Evolutionary conservation across 495 filamentous ascomycete genomes (phyloP).

Genomic region (Daldinia concentrica): DNA sequence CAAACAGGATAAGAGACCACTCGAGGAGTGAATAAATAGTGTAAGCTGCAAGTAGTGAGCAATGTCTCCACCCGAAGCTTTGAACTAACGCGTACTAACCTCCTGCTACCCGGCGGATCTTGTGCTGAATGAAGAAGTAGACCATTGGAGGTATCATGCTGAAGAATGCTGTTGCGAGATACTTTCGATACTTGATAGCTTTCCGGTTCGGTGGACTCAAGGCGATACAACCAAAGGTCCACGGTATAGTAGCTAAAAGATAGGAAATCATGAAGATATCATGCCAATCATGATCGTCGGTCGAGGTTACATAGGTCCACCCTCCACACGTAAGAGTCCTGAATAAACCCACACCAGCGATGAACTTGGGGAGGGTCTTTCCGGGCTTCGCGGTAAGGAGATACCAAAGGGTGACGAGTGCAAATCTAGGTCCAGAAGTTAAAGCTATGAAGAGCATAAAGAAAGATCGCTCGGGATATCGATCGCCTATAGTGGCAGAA

Average conservation of each 20-base stretch:
- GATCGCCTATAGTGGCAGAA: conserved; percentile 97
- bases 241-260: conserved; percentile 90
- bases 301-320: conserved; percentile 99
- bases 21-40: conserved; percentile 99
- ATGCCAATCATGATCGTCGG: conserved; percentile 98
- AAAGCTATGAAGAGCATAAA: conserved; percentile 98
- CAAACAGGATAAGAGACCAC: conserved; percentile 93
- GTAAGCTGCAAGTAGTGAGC: conserved; percentile 71
- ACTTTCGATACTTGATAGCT: conserved; percentile 90
- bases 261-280: conserved; percentile 99
- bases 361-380: conserved; percentile 78
- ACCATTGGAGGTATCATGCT: conserved; percentile 88
- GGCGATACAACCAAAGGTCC: conserved; percentile 90
- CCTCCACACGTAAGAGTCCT: conserved; percentile 94
- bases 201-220: conserved; percentile 86
- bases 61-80: conserved; percentile 17
- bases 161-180: conserved; percentile 85
- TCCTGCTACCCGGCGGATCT: conserved; percentile 92
- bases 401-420: conserved; percentile 92
- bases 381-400: conserved; percentile 81
- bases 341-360: conserved; percentile 82
- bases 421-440: conserved; percentile 92
- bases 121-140: conserved; percentile 99
- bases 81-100: conserved; percentile 64
- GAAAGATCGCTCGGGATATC: conserved; percentile 95